Conservation (phyloP, 768 basidiomycete species). For the Coprinellus micaceus region DNA sequence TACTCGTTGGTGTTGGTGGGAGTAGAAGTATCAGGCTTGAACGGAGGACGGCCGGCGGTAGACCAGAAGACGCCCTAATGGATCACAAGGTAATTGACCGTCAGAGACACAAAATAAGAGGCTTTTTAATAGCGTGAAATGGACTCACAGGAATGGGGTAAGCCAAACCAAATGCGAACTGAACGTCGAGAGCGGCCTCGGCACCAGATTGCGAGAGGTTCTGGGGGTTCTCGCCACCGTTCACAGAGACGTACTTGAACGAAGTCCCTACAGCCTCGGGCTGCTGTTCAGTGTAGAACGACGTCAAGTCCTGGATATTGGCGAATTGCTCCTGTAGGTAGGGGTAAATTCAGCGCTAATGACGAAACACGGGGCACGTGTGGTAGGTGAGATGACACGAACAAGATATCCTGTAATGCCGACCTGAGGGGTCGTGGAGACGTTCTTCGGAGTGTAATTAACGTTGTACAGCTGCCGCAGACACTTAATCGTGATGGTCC, state of each 20-base stretch:
- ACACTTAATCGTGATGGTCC: constrained; percentile 49
- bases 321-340: constrained; percentile 37
- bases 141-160: constrained; percentile 45
- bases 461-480: constrained; percentile 54
- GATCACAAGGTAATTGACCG: neutral
- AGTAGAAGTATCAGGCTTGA: constrained; percentile 42
- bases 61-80: constrained; percentile 48
- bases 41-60: constrained; percentile 62
- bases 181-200: constrained; percentile 67
- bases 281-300: constrained; percentile 46
- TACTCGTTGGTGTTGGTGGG: constrained; percentile 36
- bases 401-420: constrained; percentile 51
- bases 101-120: no score
- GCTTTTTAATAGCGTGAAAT: no score
- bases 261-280: constrained; percentile 47
- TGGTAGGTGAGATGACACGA: neutral
- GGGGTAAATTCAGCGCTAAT: no score
- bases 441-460: constrained; percentile 40
- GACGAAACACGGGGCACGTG: neutral
- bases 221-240: constrained; percentile 62
- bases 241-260: constrained; percentile 54
- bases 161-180: constrained; percentile 63
- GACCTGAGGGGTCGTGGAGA: constrained; percentile 40
- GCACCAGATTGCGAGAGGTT: constrained; percentile 45
- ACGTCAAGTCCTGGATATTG: constrained; percentile 48